These are phyloP conservation scores for Peronospora farinosa DNA, from an alignment of 352 stramenopile species.

Conservation along the genomic window DNA sequence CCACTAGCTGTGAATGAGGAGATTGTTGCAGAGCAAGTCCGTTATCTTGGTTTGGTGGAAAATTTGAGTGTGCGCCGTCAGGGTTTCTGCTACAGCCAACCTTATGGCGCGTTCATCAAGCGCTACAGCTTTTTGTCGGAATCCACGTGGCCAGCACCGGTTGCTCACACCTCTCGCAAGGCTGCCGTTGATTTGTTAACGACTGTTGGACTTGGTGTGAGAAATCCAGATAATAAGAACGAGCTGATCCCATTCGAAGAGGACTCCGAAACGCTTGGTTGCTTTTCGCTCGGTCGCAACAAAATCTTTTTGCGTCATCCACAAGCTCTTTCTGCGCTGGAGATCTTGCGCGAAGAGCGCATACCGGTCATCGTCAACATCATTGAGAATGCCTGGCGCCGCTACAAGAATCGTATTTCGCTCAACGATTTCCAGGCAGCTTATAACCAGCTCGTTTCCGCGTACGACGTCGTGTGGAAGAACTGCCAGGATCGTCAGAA, in stretches of 20 bases:
- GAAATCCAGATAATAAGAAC: slow-evolving; percentile 39
- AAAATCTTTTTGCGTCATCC: slow-evolving; percentile 89
- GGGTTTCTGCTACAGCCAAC: slow-evolving; percentile 80
- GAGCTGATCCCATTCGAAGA: slow-evolving; percentile 65
- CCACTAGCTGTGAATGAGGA: slow-evolving; percentile 58
- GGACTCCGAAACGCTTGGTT: slow-evolving; percentile 64
- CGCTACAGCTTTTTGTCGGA: slow-evolving; percentile 81
- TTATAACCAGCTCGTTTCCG: slow-evolving; percentile 41
- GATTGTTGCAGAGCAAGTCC: slow-evolving; percentile 70
- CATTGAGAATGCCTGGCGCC: slow-evolving; percentile 78
- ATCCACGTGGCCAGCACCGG: slow-evolving; percentile 60
- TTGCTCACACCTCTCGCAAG: slow-evolving; percentile 66
- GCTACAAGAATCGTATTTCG: slow-evolving; percentile 71
- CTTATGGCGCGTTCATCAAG: slow-evolving; percentile 76
- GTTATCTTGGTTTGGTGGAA: slow-evolving; percentile 76
- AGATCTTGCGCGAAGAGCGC: slow-evolving; percentile 71
- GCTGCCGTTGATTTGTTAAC: slow-evolving; percentile 69
- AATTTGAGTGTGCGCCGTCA: slow-evolving; percentile 79
- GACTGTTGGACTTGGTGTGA: slow-evolving; percentile 49
- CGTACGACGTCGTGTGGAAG: slow-evolving; percentile 45
- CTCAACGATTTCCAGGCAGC: slow-evolving; percentile 54
- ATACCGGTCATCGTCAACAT: slow-evolving; percentile 77
- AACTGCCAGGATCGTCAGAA: slow-evolving; percentile 73
- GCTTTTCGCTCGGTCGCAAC: slow-evolving; percentile 79
- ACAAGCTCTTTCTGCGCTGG: slow-evolving; percentile 81